Conservation (phyloP, 1,284 basidiomycete genomes). For the Kwoniella shivajii region DNA sequence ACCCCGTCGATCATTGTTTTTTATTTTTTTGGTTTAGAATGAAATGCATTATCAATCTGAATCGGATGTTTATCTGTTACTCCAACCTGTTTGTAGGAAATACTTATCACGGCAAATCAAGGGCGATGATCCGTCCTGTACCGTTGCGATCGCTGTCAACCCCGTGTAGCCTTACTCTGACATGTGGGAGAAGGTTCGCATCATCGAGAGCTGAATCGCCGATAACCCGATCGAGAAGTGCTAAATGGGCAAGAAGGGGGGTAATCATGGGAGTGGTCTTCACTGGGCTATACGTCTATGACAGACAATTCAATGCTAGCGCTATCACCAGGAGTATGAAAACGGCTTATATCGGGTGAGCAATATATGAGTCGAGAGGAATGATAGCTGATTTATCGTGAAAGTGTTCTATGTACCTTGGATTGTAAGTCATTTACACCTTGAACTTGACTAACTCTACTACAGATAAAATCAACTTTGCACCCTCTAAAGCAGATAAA, state of each 20-base stretch:
- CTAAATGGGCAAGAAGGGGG: constrained; percentile 27
- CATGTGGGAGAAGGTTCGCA: neutral
- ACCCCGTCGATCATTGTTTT: too few species aligned
- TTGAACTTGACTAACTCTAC: neutral
- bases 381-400: neutral
- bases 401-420: constrained; percentile 47
- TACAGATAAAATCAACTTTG: constrained; percentile 77
- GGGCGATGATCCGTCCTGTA: neutral
- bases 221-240: constrained; percentile 7
- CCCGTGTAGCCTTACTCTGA: neutral
- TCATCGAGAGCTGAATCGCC: neutral
- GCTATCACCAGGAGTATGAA: constrained; percentile 66
- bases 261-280: constrained; percentile 43
- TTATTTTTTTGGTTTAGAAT: too few species aligned
- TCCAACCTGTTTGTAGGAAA: neutral
- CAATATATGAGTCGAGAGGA: neutral
- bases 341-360: constrained; percentile 65
- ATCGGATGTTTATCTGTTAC: too few species aligned
- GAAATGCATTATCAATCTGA: too few species aligned
- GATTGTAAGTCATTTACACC: constrained; percentile 40
- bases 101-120: neutral
- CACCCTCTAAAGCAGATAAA: constrained; percentile 62
- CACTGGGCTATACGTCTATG: constrained; percentile 60
- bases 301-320: constrained; percentile 67
- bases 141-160: neutral